These are phyloP conservation scores for Hyaloscypha variabilis DNA, from an alignment of 495 filamentous ascomycete genomes.

Conservation along the genomic window DNA sequence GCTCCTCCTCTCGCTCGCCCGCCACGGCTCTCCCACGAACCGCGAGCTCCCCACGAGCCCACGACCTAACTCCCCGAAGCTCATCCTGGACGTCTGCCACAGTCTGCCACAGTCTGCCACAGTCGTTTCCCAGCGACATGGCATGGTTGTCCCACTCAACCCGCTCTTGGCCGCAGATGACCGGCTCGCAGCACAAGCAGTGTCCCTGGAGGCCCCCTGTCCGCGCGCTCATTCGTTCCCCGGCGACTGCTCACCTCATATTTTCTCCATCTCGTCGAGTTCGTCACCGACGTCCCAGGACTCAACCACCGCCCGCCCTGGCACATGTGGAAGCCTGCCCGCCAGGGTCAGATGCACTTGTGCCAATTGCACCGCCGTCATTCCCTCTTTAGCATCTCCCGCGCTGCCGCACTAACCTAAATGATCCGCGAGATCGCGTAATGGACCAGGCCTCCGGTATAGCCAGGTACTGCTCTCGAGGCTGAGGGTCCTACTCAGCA, in stretches of 20 bases:
- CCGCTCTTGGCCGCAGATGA: not conserved
- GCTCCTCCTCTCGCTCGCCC: not conserved
- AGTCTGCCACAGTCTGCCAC: not conserved
- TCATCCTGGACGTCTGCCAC: not conserved
- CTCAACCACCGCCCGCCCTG: not conserved
- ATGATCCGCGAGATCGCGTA: not conserved
- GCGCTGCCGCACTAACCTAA: slow-evolving; percentile 16
- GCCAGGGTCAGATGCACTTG: not conserved
- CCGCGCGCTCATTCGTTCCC: not conserved
- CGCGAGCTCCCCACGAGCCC: not conserved
- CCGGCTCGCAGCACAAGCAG: not conserved
- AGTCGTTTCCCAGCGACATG: not conserved
- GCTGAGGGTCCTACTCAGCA: slow-evolving; percentile 32
- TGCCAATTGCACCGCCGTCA: slow-evolving; percentile 8
- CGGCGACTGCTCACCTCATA: slow-evolving; percentile 11
- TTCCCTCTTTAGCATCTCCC: slow-evolving; percentile 19
- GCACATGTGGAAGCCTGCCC: slow-evolving; percentile 15
- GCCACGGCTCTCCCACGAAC: not conserved
- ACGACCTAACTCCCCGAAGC: not conserved
- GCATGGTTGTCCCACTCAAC: not conserved
- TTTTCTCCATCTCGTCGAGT: not conserved
- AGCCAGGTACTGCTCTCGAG: slow-evolving; percentile 18
- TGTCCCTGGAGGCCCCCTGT: not conserved
- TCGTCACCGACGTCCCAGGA: not conserved
- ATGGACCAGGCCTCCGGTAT: slow-evolving; percentile 4